These are phyloP conservation scores for Tolypocladium capitatum DNA, from an alignment of 2,329 filamentous ascomycete species.

Conservation along the genomic window DNA sequence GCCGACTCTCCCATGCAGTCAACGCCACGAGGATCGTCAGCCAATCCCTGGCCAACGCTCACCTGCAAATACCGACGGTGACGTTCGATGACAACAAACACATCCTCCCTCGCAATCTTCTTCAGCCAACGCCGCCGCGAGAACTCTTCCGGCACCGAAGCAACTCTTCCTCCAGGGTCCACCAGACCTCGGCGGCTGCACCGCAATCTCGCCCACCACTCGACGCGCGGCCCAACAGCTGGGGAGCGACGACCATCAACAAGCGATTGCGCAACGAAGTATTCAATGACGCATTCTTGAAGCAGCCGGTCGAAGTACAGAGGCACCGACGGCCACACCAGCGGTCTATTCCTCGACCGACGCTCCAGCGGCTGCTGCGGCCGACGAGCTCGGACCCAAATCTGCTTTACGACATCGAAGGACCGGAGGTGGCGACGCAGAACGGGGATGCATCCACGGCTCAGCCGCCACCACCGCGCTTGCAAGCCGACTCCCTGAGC, in stretches of 20 bases:
- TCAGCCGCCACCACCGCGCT: background rate
- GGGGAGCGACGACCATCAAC: conserved; percentile 89
- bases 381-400: conserved; percentile 32
- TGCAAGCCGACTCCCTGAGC: conserved; percentile 8
- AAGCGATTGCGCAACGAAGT: conserved; percentile 79
- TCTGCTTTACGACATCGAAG: conserved; percentile 8
- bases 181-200: conserved; percentile 3
- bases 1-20: conserved; percentile 6
- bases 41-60: conserved; percentile 59
- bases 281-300: conserved; percentile 80
- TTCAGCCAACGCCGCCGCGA: conserved; percentile 42
- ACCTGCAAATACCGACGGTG: conserved; percentile 68
- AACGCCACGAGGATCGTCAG: conserved; percentile 36
- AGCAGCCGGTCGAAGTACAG: conserved; percentile 69
- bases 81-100: conserved; percentile 90
- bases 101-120: conserved; percentile 75
- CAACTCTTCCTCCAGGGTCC: conserved; percentile 15
- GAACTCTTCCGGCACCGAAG: conserved; percentile 19
- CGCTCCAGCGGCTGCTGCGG: conserved; percentile 30
- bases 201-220: conserved; percentile 23
- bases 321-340: conserved; percentile 61
- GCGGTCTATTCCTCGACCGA: conserved; percentile 46
- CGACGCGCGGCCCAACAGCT: conserved; percentile 50
- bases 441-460: background rate
- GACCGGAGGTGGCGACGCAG: conserved; percentile 3